These are phyloP conservation scores for Amphibolis antarctica DNA, from an alignment of 106 monocot species.

Conservation along the genomic window DNA sequence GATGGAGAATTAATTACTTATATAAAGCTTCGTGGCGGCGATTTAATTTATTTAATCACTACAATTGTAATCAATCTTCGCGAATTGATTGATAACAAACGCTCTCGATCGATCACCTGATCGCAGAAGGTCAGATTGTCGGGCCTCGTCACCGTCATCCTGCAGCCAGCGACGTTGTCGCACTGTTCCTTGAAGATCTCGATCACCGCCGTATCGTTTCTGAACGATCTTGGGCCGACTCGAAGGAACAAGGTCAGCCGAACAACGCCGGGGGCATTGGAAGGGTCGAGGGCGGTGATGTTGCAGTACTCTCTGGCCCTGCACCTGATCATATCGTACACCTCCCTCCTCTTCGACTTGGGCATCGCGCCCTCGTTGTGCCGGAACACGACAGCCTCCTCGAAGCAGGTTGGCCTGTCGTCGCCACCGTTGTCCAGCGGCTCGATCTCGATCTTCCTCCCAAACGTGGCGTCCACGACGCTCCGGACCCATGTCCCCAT, in stretches of 20 bases:
- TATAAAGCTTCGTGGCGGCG: background rate
- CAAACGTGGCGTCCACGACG: constrained; percentile 23
- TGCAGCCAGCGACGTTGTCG: constrained; percentile 36
- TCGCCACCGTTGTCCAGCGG: constrained; percentile 12
- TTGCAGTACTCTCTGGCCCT: constrained; percentile 54
- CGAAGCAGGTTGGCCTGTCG: constrained; percentile 35
- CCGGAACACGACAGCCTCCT: constrained; percentile 70
- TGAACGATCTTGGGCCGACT: constrained; percentile 48
- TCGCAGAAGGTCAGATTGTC: constrained; percentile 74
- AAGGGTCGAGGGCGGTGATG: background rate
- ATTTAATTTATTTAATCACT: background rate
- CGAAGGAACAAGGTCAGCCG: constrained; percentile 33
- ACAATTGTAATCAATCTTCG: too few species aligned
- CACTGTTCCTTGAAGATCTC: constrained; percentile 41
- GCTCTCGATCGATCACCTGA: too few species aligned
- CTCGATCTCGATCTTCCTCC: constrained; percentile 9
- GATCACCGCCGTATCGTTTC: constrained; percentile 47
- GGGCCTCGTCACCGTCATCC: constrained; percentile 18
- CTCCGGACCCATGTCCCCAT: constrained; percentile 43
- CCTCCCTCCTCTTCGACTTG: constrained; percentile 11
- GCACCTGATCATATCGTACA: constrained; percentile 57
- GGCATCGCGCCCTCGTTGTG: constrained; percentile 37
- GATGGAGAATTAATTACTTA: background rate
- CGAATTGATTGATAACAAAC: too few species aligned
- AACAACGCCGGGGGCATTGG: background rate